Conservation (phyloP, 2,329 filamentous ascomycete species). For the Talaromyces sp. region DNA sequence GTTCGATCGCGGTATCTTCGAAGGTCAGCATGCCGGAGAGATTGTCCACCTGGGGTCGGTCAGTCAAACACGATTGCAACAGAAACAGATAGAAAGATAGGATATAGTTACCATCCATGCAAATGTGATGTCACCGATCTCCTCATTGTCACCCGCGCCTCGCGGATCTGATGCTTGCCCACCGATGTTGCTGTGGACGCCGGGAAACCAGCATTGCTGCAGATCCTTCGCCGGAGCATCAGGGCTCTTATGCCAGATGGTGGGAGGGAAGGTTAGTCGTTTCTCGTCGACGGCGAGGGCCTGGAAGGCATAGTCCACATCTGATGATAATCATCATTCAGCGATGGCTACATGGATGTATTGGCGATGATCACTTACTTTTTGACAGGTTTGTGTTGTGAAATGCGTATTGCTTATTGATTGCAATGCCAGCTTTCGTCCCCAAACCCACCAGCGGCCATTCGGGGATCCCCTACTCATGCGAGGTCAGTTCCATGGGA, state of each 20-base stretch:
- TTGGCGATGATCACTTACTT: slow-evolving; percentile 9
- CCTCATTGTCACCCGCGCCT: slow-evolving; percentile 14
- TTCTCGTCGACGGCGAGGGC: slow-evolving; percentile 31
- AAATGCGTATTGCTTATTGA: slow-evolving; percentile 28
- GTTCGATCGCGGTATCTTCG: background rate
- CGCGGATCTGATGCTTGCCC: slow-evolving; percentile 44
- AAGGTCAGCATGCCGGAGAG: background rate
- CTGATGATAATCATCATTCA: background rate
- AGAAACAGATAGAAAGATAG: background rate
- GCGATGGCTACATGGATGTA: background rate
- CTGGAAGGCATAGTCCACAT: slow-evolving; percentile 31
- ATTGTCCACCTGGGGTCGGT: slow-evolving; percentile 1
- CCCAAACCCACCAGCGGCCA: background rate
- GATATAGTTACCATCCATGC: slow-evolving; percentile 45
- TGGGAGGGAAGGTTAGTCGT: slow-evolving; percentile 27
- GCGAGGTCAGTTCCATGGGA: background rate
- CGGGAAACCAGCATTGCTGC: slow-evolving; percentile 46
- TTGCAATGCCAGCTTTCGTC: slow-evolving; percentile 23
- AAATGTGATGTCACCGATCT: slow-evolving; percentile 45
- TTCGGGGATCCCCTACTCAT: background rate
- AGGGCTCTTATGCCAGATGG: slow-evolving; percentile 27
- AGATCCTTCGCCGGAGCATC: slow-evolving; percentile 28
- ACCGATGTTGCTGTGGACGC: slow-evolving; percentile 46
- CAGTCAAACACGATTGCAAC: background rate
- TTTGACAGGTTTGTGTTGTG: slow-evolving; percentile 28